Percentiles rank a stretch among this genome's conserved stretches.
These are phyloP conservation scores for Candida boidinii DNA, from an alignment of 805 yeast species.

Conservation along the genomic window DNA sequence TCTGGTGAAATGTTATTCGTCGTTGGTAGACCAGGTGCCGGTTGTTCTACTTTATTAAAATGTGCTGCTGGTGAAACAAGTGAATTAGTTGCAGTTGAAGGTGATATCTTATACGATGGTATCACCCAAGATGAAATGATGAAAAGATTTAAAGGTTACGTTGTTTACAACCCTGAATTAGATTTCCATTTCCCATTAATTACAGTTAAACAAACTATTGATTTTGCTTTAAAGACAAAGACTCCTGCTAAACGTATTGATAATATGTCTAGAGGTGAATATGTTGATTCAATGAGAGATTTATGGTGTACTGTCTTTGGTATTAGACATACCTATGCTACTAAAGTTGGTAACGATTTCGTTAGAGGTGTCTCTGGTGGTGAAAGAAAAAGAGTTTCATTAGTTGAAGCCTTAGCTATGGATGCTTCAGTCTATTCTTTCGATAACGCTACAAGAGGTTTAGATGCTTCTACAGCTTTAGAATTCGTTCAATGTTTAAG, in stretches of 20 bases:
- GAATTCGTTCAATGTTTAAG: constrained; percentile 64
- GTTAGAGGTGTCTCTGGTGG: constrained; percentile 73
- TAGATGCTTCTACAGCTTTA: constrained; percentile 77
- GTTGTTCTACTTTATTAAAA: constrained; percentile 64
- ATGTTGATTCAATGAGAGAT: constrained; percentile 34
- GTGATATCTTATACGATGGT: constrained; percentile 56
- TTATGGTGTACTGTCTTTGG: constrained; percentile 53
- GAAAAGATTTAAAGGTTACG: constrained; percentile 44
- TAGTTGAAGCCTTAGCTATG: constrained; percentile 66
- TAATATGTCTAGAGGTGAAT: constrained; percentile 30
- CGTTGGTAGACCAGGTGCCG: constrained; percentile 72
- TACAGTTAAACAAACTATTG: constrained; percentile 65
- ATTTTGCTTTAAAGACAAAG: constrained; percentile 61
- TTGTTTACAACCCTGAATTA: constrained; percentile 50
- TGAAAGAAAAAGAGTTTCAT: constrained; percentile 77
- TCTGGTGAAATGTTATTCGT: constrained; percentile 68
- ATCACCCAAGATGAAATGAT: constrained; percentile 52
- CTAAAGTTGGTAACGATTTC: constrained; percentile 37
- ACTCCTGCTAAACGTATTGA: constrained; percentile 47
- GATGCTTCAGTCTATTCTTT: constrained; percentile 60
- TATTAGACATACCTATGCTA: constrained; percentile 44
- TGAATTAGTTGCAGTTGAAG: constrained; percentile 38
- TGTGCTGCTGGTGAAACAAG: constrained; percentile 47
- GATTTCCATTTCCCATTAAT: constrained; percentile 73
- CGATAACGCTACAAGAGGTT: constrained; percentile 83